Evolutionary conservation across 495 filamentous ascomycete genomes (phyloP).

Genomic region (Penicillium riverlandense): DNA sequence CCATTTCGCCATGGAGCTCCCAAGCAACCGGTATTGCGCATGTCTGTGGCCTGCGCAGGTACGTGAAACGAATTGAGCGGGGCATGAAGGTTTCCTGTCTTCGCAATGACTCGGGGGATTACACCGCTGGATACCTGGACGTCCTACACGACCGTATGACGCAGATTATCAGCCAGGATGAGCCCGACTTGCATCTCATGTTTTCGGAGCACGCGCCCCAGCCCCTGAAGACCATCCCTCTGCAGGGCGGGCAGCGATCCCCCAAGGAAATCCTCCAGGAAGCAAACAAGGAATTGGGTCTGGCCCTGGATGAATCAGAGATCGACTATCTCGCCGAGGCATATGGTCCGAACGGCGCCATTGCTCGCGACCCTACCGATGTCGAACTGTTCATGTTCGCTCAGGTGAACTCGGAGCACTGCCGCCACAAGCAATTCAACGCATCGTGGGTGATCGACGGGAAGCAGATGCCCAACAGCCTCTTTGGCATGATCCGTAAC

Average conservation of each 20-base stretch:
- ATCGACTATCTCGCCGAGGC: conserved; percentile 89
- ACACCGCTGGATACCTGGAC: conserved; percentile 57
- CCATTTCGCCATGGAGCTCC: conserved; percentile 95
- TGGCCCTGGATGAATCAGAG: conserved; percentile 81
- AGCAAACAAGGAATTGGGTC: conserved; percentile 73
- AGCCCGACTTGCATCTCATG: conserved; percentile 64
- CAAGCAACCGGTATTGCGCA: conserved; percentile 90
- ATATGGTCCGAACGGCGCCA: conserved; percentile 64
- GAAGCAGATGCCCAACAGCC: conserved; percentile 61
- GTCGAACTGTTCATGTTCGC: conserved; percentile 99
- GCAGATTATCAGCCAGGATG: conserved; percentile 55
- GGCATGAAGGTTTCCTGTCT: conserved; percentile 64
- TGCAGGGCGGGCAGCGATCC: conserved; percentile 51
- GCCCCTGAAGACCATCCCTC: conserved; percentile 63
- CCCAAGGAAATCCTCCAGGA: conserved; percentile 67
- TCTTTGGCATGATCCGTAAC: conserved; percentile 94
- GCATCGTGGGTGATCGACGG: conserved; percentile 97
- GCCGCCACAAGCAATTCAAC: conserved; percentile 82
- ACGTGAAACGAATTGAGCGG: conserved; percentile 79
- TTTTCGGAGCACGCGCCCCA: conserved; percentile 70
- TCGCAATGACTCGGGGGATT: conserved; percentile 20
- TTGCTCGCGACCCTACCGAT: conserved; percentile 69
- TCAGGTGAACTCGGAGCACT: conserved; percentile 67
- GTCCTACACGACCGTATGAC: conserved; percentile 91
- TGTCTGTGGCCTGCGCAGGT: conserved; percentile 73